Conservation (phyloP, 352 stramenopile species). For the Phytophthora pinifolia region DNA sequence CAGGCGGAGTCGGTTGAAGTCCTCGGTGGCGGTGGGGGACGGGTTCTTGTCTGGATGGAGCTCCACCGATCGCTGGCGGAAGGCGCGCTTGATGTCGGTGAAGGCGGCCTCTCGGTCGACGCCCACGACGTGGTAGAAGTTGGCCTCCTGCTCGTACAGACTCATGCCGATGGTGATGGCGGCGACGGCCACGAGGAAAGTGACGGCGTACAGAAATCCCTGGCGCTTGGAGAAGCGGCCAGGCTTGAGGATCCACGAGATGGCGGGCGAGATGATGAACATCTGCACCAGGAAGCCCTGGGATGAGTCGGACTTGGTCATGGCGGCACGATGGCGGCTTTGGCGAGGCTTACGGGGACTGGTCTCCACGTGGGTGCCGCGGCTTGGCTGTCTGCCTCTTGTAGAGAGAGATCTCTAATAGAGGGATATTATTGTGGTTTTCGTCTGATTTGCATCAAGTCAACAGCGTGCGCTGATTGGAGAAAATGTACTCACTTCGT, state of each 20-base stretch:
- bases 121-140: conserved; percentile 94
- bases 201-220: conserved; percentile 94
- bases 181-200: conserved; percentile 91
- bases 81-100: conserved; percentile 97
- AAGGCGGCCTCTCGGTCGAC: conserved; percentile 88
- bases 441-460: too few relatives aligned
- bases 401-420: too few relatives aligned
- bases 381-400: too few relatives aligned
- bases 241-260: conserved; percentile 95
- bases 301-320: conserved; percentile 61
- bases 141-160: conserved; percentile 89
- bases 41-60: conserved; percentile 98
- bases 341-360: neutral
- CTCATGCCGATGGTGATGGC: conserved; percentile 91
- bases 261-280: conserved; percentile 84
- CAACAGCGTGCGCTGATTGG: too few relatives aligned
- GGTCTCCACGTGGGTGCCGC: neutral
- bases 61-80: conserved; percentile 93
- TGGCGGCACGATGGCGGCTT: conserved; percentile 8
- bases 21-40: conserved; percentile 85
- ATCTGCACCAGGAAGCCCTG: conserved; percentile 70
- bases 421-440: too few relatives aligned
- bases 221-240: conserved; percentile 92
- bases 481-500: too few relatives aligned
- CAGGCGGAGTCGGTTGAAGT: conserved; percentile 94